A percentile compares a stretch with the other conserved stretches of the same genome.
Evolutionary conservation across 2,329 filamentous ascomycete genomes (phyloP).

Genomic region (Claviceps africana): DNA sequence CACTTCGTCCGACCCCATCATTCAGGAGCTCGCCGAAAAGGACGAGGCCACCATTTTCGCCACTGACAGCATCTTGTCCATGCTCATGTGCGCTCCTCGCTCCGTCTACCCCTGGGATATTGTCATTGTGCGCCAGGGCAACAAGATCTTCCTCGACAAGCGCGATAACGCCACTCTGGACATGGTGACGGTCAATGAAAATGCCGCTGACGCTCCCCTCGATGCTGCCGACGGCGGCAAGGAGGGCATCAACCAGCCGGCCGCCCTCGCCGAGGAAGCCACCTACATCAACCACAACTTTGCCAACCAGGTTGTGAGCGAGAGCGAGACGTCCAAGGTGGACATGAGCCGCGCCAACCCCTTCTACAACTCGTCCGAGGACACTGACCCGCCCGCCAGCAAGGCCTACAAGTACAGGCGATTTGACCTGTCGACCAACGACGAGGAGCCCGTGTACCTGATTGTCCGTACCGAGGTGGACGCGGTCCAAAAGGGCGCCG

Average conservation of each 20-base stretch:
- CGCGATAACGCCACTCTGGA: constrained; percentile 87
- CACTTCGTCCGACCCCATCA: constrained; percentile 87
- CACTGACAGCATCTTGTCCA: constrained; percentile 91
- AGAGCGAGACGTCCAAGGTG: constrained; percentile 64
- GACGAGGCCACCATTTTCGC: constrained; percentile 94
- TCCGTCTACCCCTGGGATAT: constrained; percentile 98
- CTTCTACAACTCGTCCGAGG: constrained; percentile 90
- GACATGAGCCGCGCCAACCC: constrained; percentile 83
- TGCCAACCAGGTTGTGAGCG: constrained; percentile 82
- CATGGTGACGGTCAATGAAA: constrained; percentile 98
- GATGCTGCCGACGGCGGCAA: constrained; percentile 87
- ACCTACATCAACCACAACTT: constrained; percentile 99
- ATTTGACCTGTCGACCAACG: constrained; percentile 89
- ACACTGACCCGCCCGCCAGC: constrained; percentile 84
- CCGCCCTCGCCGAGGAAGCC: constrained; percentile 84
- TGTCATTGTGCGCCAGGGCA: constrained; percentile 79
- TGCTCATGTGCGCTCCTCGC: constrained; percentile 96
- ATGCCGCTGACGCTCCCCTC: constrained; percentile 85
- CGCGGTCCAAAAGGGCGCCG: constrained; percentile 87
- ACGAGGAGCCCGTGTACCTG: constrained; percentile 85
- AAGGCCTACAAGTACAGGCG: constrained; percentile 98
- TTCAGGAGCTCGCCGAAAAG: constrained; percentile 92
- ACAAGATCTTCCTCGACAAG: constrained; percentile 99
- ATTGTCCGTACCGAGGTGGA: constrained; percentile 92
- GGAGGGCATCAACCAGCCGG: constrained; percentile 88